Conservation (phyloP, 257 asterid genomes). For the Solanum microdontum region DNA sequence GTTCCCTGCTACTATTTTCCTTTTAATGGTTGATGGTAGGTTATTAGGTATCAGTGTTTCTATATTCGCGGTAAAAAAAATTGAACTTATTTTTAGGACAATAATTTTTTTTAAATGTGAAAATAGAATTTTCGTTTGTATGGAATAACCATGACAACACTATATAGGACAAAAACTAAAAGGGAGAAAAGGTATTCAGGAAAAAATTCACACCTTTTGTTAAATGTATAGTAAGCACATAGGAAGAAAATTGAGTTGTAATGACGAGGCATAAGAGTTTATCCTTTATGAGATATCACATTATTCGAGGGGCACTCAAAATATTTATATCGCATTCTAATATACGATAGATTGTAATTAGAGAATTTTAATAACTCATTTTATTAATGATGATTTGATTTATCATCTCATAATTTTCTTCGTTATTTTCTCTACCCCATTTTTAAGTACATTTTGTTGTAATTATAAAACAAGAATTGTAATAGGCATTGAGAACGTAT, state of each 20-base stretch:
- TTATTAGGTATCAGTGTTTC: background rate
- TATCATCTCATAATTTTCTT: background rate
- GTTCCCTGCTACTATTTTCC: background rate
- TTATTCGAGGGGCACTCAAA: background rate
- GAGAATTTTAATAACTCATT: background rate
- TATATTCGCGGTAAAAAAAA: no score
- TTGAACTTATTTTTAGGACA: background rate
- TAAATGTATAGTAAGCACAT: background rate
- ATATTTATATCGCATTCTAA: background rate
- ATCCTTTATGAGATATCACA: background rate
- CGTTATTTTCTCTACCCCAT: background rate
- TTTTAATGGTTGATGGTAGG: background rate
- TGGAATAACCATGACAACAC: background rate
- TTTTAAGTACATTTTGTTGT: background rate
- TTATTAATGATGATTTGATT: no score
- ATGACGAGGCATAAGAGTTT: background rate
- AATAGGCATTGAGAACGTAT: background rate
- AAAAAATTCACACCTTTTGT: background rate
- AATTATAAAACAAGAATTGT: background rate
- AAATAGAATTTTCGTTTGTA: background rate
- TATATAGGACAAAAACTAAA: background rate
- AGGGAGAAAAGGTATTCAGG: background rate
- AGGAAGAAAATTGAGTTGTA: background rate
- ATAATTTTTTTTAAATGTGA: background rate
- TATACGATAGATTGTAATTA: no score